Evolutionary conservation across 2,329 filamentous ascomycete species (phyloP), one percentile per base, ranked within the genome.

Genomic region (Helicocarpus griseus): DNA sequence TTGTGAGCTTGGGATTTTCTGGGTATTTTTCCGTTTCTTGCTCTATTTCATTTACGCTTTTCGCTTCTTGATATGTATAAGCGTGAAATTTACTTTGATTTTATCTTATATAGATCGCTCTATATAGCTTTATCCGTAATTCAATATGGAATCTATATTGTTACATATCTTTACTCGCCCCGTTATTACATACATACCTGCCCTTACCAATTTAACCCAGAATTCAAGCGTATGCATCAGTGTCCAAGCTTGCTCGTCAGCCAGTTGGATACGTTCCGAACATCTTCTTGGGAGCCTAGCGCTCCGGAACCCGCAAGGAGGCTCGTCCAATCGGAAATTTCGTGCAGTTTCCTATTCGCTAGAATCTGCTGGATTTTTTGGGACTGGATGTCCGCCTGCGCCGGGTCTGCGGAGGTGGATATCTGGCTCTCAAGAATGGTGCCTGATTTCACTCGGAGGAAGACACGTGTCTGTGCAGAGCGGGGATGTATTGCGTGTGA

Each of bases 341-440:
- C 73, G 50, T 80, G 77, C 17, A 81, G 56, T 17, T 71, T 72
- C 41, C 65, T 67, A 21, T 68, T 71, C 26, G 63, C 66, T 49
- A 69, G 61, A 38, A 52, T 54, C 29, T 65, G 52, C 48, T 68
- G 64, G 19, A 68, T 56, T 9, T 54, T 60, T 22, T 41, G 55
- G n/a, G 63, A 63, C 57, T 73, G 66, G n/a, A 61, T 52, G 9
- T 62, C 59, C 41, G 65, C 68, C 6, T 56, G 48, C 2, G 49
- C 53, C n/a, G 58, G 28, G 48, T 73, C 62, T 13, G 60, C 46
- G 2, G 70, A 70, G 22, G 65, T 57, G 13, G 69, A 71, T 21
- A 72, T 67, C 35, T 66, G 60, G 43, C 65, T 68, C 53, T 70
- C 66, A 14, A 68, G 61, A 31, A 74, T 65, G 21, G 62, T 61